Base-by-base conservation (phyloP, 2,329 filamentous ascomycete genomes). In the Botrytis tulipae region DNA sequence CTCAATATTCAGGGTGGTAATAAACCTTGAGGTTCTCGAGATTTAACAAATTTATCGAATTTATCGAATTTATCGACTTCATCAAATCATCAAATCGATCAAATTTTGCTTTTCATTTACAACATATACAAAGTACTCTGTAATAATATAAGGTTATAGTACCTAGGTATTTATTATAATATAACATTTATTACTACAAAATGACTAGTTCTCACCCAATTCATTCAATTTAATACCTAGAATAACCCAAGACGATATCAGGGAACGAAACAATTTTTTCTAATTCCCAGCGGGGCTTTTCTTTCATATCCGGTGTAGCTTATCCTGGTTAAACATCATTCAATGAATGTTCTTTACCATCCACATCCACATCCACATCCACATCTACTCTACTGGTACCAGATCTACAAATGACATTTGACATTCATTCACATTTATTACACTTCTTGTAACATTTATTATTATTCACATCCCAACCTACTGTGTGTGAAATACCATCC, bases 291-390 rank as follows among this genome's bases (percentile, higher is more conserved):
- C 25, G 44, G 63, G 46, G 65, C 22, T 51, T 32, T 57, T 14
- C 1, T 25, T 32, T 42, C 48, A 57, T 32, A 68, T 68, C 37
- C 48, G 48, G 66, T 22, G 44, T 68, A 68, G 66, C 66, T 57
- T 37, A 68, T 68, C 48, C 66, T 57, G 22, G 66, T 57, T 54
- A 42, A 68, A 42, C 35, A 68, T 68, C 35, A 57, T 32, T 57
- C 14, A 40, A 54, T 51, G 29, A 40, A 54, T 51, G 29, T n/a
- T 51, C 44, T 46, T 66, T 37, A 20, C 25, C 46, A 67, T 66
- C 44, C 2, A 32, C 32, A 32, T 29, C 25, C 48, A 51, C 46
- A 51, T 25, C 7, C 20, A 48, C 46, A 48, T 12, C n/a, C n/a
- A 57, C 51, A 57, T n/a, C 48, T 54, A 3, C n/a, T 57, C 48